These are phyloP conservation scores for Gleditsia sinensis DNA, from an alignment of 306 rosid genomes.

Conservation along the genomic window DNA sequence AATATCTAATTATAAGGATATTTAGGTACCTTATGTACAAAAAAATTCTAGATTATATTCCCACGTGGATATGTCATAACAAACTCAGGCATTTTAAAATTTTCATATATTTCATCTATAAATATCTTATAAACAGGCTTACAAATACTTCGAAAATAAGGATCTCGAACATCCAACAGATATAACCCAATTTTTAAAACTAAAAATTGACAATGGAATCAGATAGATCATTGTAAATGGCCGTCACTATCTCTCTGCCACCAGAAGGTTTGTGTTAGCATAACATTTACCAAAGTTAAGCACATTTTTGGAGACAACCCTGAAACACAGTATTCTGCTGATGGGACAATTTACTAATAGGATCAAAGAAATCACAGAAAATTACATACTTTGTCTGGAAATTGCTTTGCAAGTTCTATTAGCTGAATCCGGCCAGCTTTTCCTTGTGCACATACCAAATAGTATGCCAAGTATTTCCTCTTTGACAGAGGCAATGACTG, in stretches of 20 bases:
- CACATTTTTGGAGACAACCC: neutral
- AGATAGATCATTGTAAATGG: constrained; percentile 7
- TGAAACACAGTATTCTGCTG: constrained; percentile 6
- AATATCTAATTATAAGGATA: too few species aligned
- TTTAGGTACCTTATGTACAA: too few species aligned
- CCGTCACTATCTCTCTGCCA: constrained; percentile 15
- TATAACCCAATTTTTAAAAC: neutral
- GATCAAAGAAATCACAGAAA: constrained; percentile 18
- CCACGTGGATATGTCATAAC: too few species aligned
- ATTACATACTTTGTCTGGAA: constrained; percentile 77
- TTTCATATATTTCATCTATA: too few species aligned
- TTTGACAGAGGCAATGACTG: constrained; percentile 82
- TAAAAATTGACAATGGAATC: neutral
- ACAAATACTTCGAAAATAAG: too few species aligned
- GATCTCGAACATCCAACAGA: too few species aligned
- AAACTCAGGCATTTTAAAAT: too few species aligned
- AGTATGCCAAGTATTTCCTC: constrained; percentile 82
- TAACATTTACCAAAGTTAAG: neutral
- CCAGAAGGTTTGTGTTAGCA: too few species aligned
- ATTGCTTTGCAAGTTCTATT: constrained; percentile 78
- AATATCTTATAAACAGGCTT: too few species aligned
- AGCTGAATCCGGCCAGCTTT: constrained; percentile 85
- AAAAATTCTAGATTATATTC: too few species aligned
- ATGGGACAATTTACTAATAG: constrained; percentile 3
- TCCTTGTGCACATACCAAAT: constrained; percentile 96